A percentile compares a stretch with the other conserved stretches of the same genome.
Conservation (phyloP, 108 stramenopile genomes). For the Pseudonitzschia multiseries region DNA sequence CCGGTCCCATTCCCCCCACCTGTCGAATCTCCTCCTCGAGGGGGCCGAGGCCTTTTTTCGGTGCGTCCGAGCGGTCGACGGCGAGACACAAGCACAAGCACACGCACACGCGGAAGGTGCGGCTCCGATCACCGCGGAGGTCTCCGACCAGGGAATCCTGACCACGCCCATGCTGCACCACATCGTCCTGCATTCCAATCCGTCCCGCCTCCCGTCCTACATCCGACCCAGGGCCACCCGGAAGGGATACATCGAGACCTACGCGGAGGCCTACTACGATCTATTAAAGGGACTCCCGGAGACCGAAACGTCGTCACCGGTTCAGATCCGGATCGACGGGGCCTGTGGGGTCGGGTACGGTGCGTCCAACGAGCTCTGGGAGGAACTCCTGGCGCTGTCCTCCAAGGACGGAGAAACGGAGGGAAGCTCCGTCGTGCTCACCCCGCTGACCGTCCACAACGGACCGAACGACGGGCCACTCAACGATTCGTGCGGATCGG, state of each 20-base stretch:
- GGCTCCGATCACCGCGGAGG: background rate
- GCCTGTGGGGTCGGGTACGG: constrained; percentile 92
- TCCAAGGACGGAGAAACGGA: background rate
- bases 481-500: constrained; percentile 93
- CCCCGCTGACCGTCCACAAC: constrained; percentile 53
- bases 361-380: constrained; percentile 25
- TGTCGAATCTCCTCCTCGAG: constrained; percentile 50
- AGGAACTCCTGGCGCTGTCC: background rate
- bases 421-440: constrained; percentile 11
- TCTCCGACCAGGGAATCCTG: constrained; percentile 80
- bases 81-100: no score
- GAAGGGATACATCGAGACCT: constrained; percentile 76
- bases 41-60: constrained; percentile 69
- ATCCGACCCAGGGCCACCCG: constrained; percentile 66
- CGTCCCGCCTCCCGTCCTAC: constrained; percentile 42
- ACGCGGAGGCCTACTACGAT: constrained; percentile 69
- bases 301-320: background rate
- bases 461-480: constrained; percentile 69
- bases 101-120: background rate
- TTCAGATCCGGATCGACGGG: constrained; percentile 75
- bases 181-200: constrained; percentile 82
- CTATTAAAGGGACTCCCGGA: constrained; percentile 40
- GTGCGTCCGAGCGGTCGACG: constrained; percentile 28
- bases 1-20: constrained; percentile 72
- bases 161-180: constrained; percentile 96